These are phyloP conservation scores for Leptographium lundbergii DNA, from an alignment of 2,329 filamentous ascomycete species.

Conservation along the genomic window DNA sequence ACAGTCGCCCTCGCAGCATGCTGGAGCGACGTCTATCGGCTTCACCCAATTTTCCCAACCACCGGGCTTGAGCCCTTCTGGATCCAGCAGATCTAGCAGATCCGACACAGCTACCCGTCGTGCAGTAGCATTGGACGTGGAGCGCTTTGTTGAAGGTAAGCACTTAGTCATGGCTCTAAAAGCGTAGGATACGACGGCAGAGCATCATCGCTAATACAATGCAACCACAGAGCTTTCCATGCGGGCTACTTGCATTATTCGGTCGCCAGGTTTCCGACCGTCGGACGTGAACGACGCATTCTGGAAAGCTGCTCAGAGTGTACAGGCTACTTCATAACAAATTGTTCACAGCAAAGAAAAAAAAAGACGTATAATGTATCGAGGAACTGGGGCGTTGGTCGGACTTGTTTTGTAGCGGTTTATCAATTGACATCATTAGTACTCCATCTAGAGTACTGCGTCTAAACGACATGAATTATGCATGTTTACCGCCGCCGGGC, in stretches of 20 bases:
- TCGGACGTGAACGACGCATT: constrained; percentile 18
- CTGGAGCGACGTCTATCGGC: background rate
- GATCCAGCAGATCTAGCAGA: background rate
- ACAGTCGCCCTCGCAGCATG: background rate
- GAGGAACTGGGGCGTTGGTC: background rate
- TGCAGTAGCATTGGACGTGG: constrained; percentile 14
- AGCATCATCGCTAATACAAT: background rate
- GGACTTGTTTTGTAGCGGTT: background rate
- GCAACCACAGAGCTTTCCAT: constrained; percentile 16
- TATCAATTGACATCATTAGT: background rate
- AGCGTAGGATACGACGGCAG: background rate
- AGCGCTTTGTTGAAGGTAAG: constrained; percentile 16
- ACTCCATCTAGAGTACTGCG: background rate
- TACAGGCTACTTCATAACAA: background rate
- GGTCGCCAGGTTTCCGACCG: constrained; percentile 18
- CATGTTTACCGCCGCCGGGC: background rate
- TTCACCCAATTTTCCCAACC: background rate
- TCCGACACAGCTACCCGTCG: background rate
- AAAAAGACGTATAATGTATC: background rate
- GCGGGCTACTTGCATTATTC: constrained; percentile 18
- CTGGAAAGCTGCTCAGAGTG: constrained; percentile 5
- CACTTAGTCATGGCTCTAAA: background rate
- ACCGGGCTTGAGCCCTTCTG: background rate
- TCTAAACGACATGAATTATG: background rate
- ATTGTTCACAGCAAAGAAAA: background rate